Evolutionary conservation across 1,284 basidiomycete genomes (phyloP), one percentile per base, ranked within the genome.

Genomic region (Fomitopsis betulina): DNA sequence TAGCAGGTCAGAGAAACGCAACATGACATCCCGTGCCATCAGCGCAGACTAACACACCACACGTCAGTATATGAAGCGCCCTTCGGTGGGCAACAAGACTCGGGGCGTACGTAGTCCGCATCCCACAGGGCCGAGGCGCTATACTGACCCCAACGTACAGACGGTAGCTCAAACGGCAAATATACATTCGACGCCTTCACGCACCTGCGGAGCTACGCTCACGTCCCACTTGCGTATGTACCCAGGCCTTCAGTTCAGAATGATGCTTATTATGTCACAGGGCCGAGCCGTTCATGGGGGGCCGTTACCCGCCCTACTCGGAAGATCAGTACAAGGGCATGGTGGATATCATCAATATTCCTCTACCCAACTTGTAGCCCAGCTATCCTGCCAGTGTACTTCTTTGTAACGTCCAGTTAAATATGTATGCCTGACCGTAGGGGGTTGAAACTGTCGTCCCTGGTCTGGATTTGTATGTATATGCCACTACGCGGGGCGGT

Each of bases 21-120:
- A 19, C n/a, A 40, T 47, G 25, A 42, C 21, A 39, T 30, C 38
- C 17, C 10, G 10, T 33, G n/a, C 37, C 49, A 21, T 58, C 21
- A 6, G 25, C 21, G 35, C 33, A 45, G 10, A 25, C 42, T 43
- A 4, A 43, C 7, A 1, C 12, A 3, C n/a, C n/a, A n/a, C n/a
- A 5, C 13, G 39, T 51, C 50, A 74, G 76, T 77, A 2, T 67
- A 73, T 57, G 75, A 76, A 59, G 65, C 80, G 38, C 81, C 80
- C 5, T 79, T 82, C 59, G 75, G 79, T 30, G 80, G 80, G 8
- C 69, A 77, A 23, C 79, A 80, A 35, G 75, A 76, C 56, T 79
- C 76, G 9, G 80, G 80, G 59, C 72, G 76, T 79, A 63, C 63
- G 76, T 71, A n/a, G 43, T 27, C n/a, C 19, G 9, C 19, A 3